These are phyloP conservation scores for Neobulgaria alba DNA, from an alignment of 2,329 filamentous ascomycete genomes.

Conservation along the genomic window DNA sequence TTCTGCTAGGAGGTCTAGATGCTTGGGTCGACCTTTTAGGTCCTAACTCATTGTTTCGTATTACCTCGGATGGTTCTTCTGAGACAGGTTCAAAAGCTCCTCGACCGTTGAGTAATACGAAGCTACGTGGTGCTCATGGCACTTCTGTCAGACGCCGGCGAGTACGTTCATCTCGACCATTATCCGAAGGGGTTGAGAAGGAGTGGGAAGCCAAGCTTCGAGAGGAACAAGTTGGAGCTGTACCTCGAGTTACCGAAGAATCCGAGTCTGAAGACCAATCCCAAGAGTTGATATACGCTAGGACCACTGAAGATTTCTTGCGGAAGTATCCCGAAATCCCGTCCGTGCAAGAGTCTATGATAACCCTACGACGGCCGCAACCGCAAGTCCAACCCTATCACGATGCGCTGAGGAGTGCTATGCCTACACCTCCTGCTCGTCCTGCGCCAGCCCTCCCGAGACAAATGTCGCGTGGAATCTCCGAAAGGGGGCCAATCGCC, in stretches of 20 bases:
- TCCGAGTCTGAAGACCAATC: slow-evolving; percentile 40
- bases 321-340: slow-evolving; percentile 69
- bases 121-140: slow-evolving; percentile 30
- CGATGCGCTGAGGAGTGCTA: slow-evolving; percentile 23
- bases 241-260: slow-evolving; percentile 32
- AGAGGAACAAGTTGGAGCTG: slow-evolving; percentile 43
- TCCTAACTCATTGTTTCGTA: slow-evolving; percentile 37
- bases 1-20: slow-evolving; percentile 74
- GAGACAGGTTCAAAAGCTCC: slow-evolving; percentile 26
- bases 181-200: slow-evolving; percentile 73
- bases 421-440: slow-evolving; percentile 29
- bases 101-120: slow-evolving; percentile 42
- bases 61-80: not conserved
- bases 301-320: slow-evolving; percentile 75
- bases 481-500: slow-evolving; percentile 39
- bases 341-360: slow-evolving; percentile 52
- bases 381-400: slow-evolving; percentile 8
- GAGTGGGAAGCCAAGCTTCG: slow-evolving; percentile 72
- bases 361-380: slow-evolving; percentile 24
- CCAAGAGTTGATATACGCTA: slow-evolving; percentile 48
- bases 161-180: slow-evolving; percentile 50
- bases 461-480: slow-evolving; percentile 73
- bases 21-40: slow-evolving; percentile 85
- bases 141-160: slow-evolving; percentile 26
- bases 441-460: slow-evolving; percentile 47